Conservation (phyloP, 257 asterid genomes). For the Nicotiana attenuata region DNA sequence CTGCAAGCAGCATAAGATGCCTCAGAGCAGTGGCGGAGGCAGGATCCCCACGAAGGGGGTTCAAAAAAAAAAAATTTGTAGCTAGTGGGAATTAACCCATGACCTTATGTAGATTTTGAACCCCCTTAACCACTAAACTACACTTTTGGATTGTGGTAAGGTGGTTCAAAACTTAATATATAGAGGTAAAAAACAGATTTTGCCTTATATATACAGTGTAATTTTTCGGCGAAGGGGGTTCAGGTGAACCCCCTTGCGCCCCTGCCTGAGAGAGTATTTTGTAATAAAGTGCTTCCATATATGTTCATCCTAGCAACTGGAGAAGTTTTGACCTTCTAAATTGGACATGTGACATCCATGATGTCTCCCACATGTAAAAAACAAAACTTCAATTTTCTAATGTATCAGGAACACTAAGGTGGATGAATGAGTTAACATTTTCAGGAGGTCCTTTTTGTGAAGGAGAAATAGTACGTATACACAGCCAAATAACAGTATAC, state of each 20-base stretch:
- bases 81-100: too few species aligned
- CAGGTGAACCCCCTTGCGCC: too few species aligned
- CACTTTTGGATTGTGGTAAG: too few species aligned
- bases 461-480: background rate
- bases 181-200: too few species aligned
- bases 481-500: background rate
- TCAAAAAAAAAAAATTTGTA: too few species aligned
- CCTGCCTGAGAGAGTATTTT: background rate
- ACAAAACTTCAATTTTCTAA: background rate
- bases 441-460: background rate
- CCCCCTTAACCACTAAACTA: too few species aligned
- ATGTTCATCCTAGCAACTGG: slow-evolving; percentile 14
- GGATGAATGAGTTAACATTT: background rate
- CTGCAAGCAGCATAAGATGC: slow-evolving; percentile 11
- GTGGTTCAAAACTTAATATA: too few species aligned
- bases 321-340: slow-evolving; percentile 10
- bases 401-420: slow-evolving; percentile 1
- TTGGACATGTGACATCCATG: slow-evolving; percentile 17
- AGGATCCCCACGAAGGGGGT: too few species aligned
- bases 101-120: too few species aligned
- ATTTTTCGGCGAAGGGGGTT: too few species aligned
- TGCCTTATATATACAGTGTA: too few species aligned
- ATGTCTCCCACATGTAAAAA: slow-evolving; percentile 14
- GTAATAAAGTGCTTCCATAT: slow-evolving; percentile 9
- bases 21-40: too few species aligned